A percentile compares a stretch with the other conserved stretches of the same genome.
Conservation (phyloP, 1,284 basidiomycete species). For the Ceratobasidium sp. region DNA sequence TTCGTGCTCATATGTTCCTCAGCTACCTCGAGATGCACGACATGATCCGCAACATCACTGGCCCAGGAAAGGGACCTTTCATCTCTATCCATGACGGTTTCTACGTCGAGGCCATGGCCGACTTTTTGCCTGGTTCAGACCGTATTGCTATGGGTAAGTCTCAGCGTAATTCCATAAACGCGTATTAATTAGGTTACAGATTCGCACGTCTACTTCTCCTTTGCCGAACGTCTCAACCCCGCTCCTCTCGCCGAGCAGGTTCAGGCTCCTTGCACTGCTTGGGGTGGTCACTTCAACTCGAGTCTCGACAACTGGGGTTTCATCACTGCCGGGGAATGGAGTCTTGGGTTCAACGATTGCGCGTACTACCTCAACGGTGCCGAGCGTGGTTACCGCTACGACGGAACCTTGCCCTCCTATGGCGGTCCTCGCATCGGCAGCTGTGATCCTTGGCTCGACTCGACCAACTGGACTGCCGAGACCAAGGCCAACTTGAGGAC, state of each 20-base stretch:
- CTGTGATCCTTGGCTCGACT: constrained; percentile 76
- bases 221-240: constrained; percentile 55
- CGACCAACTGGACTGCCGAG: constrained; percentile 62
- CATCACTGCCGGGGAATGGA: constrained; percentile 80
- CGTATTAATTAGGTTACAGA: constrained; percentile 54
- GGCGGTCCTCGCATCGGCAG: constrained; percentile 14
- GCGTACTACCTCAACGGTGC: constrained; percentile 74
- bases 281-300: constrained; percentile 61
- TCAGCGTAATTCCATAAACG: background rate
- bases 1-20: background rate
- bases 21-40: constrained; percentile 69
- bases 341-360: constrained; percentile 83
- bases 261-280: constrained; percentile 67
- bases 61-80: constrained; percentile 63
- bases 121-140: constrained; percentile 78
- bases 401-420: constrained; percentile 50
- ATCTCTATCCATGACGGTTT: constrained; percentile 69
- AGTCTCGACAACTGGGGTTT: constrained; percentile 70
- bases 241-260: constrained; percentile 49
- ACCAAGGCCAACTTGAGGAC: constrained; percentile 67
- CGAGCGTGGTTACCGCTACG: constrained; percentile 50
- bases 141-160: constrained; percentile 57
- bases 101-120: constrained; percentile 58
- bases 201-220: constrained; percentile 78
- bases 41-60: constrained; percentile 71